Percentiles rank a stretch among this genome's conserved stretches.
Evolutionary conservation across 208 protist species (phyloP).

Genomic region (Angomonas ambiguus): DNA sequence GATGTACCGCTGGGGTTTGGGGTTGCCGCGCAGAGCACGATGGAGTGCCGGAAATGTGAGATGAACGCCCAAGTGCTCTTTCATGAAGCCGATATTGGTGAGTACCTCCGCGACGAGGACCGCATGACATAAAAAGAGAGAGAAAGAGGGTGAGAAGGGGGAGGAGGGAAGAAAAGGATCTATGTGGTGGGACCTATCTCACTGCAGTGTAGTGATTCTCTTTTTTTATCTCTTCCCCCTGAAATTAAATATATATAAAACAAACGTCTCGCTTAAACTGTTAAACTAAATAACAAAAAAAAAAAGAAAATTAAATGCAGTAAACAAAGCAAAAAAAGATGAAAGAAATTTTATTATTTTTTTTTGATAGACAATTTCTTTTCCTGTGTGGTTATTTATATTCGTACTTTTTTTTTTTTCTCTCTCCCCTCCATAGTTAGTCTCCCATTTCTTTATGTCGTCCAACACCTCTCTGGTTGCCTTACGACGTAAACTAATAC

Average conservation of each 20-base stretch:
- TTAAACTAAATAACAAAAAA: neutral
- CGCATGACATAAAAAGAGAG: conserved; percentile 59
- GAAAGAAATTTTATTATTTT: neutral
- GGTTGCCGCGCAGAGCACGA: conserved; percentile 93
- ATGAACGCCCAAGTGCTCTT: conserved; percentile 96
- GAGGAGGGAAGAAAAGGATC: neutral
- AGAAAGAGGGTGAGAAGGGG: too few species aligned
- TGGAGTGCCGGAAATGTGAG: conserved; percentile 95
- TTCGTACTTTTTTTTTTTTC: conserved; percentile 12
- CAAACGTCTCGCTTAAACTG: neutral
- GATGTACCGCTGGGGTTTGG: conserved; percentile 98
- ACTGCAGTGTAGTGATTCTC: neutral
- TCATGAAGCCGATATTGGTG: conserved; percentile 97
- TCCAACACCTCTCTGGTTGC: conserved; percentile 22
- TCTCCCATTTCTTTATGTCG: neutral
- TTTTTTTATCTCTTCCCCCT: neutral
- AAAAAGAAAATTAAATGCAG: neutral
- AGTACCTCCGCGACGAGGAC: conserved; percentile 98
- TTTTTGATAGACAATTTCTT: conserved; percentile 16
- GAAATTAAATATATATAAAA: too few species aligned
- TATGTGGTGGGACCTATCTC: neutral
- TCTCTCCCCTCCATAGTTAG: conserved; percentile 6
- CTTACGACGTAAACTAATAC: conserved; percentile 50
- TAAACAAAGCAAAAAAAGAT: neutral
- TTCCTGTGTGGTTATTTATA: conserved; percentile 12